Conservation (phyloP, 2,329 filamentous ascomycete species). For the Chalaropsis thielavioides region DNA sequence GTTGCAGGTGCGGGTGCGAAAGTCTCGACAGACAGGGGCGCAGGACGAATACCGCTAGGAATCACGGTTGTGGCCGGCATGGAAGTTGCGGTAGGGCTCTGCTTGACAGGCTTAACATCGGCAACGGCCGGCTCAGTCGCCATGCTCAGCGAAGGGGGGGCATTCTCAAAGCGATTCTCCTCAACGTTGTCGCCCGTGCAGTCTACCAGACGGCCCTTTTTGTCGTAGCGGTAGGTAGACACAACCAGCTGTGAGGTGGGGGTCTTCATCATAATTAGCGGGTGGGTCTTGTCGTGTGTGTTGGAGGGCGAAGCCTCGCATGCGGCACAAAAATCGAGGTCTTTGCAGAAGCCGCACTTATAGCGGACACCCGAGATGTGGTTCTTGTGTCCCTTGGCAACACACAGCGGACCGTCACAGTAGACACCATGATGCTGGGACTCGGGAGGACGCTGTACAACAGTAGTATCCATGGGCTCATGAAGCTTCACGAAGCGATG, state of each 20-base stretch:
- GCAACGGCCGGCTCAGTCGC: constrained; percentile 18
- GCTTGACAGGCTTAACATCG: constrained; percentile 18
- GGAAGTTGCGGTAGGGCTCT: constrained; percentile 13
- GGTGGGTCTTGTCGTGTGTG: constrained; percentile 86
- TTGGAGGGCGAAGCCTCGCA: constrained; percentile 83
- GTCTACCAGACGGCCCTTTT: constrained; percentile 48
- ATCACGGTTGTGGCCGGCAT: constrained; percentile 19
- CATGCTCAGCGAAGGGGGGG: background rate
- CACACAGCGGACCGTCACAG: constrained; percentile 87
- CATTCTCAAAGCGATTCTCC: background rate
- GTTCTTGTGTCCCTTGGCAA: constrained; percentile 28
- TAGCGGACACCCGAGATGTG: constrained; percentile 83
- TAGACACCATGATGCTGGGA: constrained; percentile 69
- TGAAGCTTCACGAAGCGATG: constrained; percentile 88
- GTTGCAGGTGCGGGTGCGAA: constrained; percentile 50
- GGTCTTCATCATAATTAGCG: constrained; percentile 91
- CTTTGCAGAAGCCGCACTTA: constrained; percentile 93
- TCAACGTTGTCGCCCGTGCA: constrained; percentile 50
- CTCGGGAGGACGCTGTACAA: background rate
- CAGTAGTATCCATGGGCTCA: constrained; percentile 43
- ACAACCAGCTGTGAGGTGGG: constrained; percentile 48
- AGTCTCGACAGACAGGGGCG: constrained; percentile 24
- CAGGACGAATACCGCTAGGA: constrained; percentile 12
- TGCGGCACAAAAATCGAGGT: constrained; percentile 85
- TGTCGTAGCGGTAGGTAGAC: constrained; percentile 59